Base-by-base conservation (phyloP, 208 protist species). In the Herpetomonas samuelpessoai region DNA sequence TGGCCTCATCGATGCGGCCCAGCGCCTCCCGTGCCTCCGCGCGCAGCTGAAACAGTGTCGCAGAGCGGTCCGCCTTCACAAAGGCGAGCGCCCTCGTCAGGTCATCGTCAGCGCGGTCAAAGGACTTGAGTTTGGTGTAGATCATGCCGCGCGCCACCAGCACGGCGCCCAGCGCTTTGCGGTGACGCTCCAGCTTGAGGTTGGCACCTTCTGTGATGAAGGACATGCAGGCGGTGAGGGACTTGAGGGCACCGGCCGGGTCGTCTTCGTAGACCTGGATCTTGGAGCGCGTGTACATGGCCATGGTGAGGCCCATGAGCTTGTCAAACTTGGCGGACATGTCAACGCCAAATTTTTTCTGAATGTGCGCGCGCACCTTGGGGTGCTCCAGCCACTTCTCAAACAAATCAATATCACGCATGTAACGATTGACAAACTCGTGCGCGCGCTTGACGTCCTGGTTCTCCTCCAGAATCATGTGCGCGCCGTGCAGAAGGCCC, bases 351-450 rank as follows among this genome's bases (percentile, higher is more conserved):
- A 95, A 91, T 66, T 95, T 95, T 56, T 87, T 88, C 57, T 91
- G 65, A 50, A 95, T 87, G 74, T 95, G 88, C 28, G 79, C 71
- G n/a, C 80, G 76, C 71, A 95, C 88, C 54, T 95, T 95, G 25
- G 83, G 84, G 60, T 95, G 88, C 70, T 92, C 83, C 45, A 95
- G 76, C 85, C 88, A 95, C 74, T 91, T 90, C 65, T 88, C 70
- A 57, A 95, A 95, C n/a, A 95, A 70, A 62, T 95, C 88, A 48
- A 95, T 76, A 51, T 95, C 88, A 16, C 88, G 84, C 81, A 95
- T 82, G 74, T 95, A 95, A 48, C 85, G 88, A 69, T 95, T 95
- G 25, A 92, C 85, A 69, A 91, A 95, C 67, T 91, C 83, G 58
- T 92, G 88, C 3, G 88, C 82, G 55, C 76, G 76, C 72, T 92